phyloP scores from a whole-genome alignment of 768 basidiomycete genomes.

The Cubamyces lactineus region DNA sequence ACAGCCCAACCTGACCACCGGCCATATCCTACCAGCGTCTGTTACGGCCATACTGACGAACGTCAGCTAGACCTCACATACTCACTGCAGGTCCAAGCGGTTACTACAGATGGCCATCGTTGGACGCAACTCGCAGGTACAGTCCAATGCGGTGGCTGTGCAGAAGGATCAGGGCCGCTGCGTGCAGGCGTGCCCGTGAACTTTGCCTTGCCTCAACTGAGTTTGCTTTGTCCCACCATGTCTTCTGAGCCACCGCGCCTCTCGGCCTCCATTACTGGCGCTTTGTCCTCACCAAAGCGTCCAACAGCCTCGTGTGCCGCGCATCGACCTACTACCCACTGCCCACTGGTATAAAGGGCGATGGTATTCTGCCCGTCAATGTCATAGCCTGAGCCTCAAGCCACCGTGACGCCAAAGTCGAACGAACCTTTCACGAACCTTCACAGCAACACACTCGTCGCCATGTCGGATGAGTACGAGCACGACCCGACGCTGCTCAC shows the following conservation, averaged over 20 bases:
- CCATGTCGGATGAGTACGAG: not conserved
- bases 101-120: no score
- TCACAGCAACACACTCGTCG: not conserved
- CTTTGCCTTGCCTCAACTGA: not conserved
- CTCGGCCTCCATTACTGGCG: not conserved
- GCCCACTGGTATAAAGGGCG: not conserved
- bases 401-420: no score
- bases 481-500: constrained; percentile 4
- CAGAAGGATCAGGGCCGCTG: no score
- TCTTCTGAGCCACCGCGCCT: not conserved
- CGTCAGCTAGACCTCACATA: no score
- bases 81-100: no score
- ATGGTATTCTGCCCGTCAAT: not conserved
- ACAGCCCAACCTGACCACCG: no score
- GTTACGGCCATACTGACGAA: no score
- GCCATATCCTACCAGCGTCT: no score
- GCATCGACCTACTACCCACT: not conserved
- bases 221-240: constrained; percentile 3
- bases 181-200: no score
- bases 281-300: not conserved
- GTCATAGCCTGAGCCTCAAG: no score
- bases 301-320: not conserved
- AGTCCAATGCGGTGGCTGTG: no score
- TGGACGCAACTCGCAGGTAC: no score
- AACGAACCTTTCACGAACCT: not conserved